These are phyloP conservation scores for Andrographis paniculata DNA, from an alignment of 305 asterid species.

Conservation along the genomic window DNA sequence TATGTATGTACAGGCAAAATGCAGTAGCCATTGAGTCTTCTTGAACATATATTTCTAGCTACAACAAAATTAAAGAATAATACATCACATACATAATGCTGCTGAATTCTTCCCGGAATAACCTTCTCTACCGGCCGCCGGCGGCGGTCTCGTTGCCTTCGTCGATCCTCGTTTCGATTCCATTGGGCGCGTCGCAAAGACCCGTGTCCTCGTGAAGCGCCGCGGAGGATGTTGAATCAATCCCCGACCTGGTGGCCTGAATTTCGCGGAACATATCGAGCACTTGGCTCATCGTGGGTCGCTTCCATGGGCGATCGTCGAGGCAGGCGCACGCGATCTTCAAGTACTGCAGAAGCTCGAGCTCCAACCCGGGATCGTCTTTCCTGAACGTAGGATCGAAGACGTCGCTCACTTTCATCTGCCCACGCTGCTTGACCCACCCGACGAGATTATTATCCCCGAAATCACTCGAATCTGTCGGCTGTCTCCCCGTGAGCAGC, in stretches of 20 bases:
- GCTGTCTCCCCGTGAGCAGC: constrained; percentile 74
- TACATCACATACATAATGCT: too few species aligned
- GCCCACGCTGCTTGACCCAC: constrained; percentile 79
- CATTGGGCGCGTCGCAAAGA: constrained; percentile 43
- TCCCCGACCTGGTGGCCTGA: constrained; percentile 73
- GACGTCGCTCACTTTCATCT: constrained; percentile 52
- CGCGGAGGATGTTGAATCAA: constrained; percentile 60
- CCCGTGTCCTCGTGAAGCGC: too few species aligned
- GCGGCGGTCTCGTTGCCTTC: constrained; percentile 78
- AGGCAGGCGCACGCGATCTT: constrained; percentile 71
- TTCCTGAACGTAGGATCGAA: constrained; percentile 54
- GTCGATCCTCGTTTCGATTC: constrained; percentile 76
- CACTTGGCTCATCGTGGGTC: constrained; percentile 89
- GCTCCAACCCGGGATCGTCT: constrained; percentile 63
- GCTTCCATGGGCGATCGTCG: constrained; percentile 74
- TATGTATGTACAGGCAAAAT: too few species aligned
- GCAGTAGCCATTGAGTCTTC: too few species aligned
- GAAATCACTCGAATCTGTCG: constrained; percentile 84
- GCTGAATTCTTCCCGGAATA: too few species aligned
- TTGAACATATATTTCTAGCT: too few species aligned
- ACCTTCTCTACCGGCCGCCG: too few species aligned
- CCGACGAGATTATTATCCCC: constrained; percentile 95
- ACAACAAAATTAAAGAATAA: too few species aligned
- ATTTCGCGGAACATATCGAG: constrained; percentile 81
- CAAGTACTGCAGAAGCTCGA: constrained; percentile 69